Evolutionary conservation across 768 basidiomycete genomes (phyloP).

Genomic region (Amanita phalloides): DNA sequence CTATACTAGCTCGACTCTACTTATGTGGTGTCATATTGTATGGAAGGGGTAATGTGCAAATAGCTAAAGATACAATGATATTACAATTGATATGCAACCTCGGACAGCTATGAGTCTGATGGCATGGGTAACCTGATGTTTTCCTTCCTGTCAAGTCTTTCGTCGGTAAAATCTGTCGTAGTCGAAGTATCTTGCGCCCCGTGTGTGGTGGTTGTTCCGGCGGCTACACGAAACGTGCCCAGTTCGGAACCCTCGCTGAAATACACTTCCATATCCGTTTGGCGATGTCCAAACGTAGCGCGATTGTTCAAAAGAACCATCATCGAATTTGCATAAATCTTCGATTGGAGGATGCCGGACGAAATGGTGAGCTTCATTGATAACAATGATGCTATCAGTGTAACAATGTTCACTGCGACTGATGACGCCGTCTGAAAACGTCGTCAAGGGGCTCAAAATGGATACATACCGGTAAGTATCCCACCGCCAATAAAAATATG

Average conservation of each 20-base stretch:
- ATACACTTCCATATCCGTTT: no score
- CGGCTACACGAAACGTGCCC: no score
- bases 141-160: no score
- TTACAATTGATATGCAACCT: no score
- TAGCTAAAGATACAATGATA: no score
- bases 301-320: slow-evolving; percentile 23
- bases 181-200: no score
- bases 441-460: not conserved
- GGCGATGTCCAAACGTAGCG: slow-evolving; percentile 6
- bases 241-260: not conserved
- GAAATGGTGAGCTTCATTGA: slow-evolving; percentile 16
- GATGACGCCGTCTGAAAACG: not conserved
- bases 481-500: slow-evolving; percentile 25
- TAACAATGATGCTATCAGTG: slow-evolving; percentile 17
- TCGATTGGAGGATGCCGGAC: slow-evolving; percentile 21
- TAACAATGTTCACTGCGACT: slow-evolving; percentile 21
- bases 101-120: no score
- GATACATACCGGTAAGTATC: slow-evolving; percentile 16
- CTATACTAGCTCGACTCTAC: no score
- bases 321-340: slow-evolving; percentile 24
- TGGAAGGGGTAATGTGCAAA: no score
- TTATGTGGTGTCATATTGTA: no score
- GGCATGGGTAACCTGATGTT: no score
- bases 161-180: no score
- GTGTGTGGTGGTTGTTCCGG: not conserved